Evolutionary conservation across 2,329 filamentous ascomycete species (phyloP).

Genomic region (Fusarium algeriense): DNA sequence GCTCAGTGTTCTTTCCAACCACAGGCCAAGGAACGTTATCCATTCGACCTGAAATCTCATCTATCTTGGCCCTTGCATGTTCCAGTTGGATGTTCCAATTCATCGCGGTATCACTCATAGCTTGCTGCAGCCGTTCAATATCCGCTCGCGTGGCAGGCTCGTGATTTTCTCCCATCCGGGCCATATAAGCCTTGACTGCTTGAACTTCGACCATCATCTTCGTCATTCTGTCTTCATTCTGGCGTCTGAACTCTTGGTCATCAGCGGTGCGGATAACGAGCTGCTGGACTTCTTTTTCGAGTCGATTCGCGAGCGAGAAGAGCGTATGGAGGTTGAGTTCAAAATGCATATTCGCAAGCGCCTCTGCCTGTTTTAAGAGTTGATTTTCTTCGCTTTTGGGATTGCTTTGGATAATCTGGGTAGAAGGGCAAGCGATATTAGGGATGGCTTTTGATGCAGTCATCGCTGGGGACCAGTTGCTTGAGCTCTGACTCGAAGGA

Average conservation of each 20-base stretch:
- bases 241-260: slow-evolving; percentile 47
- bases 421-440: neutral
- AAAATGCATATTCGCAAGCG: slow-evolving; percentile 54
- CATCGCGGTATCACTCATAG: slow-evolving; percentile 34
- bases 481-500: slow-evolving; percentile 7
- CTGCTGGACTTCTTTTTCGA: slow-evolving; percentile 48
- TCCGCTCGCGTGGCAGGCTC: slow-evolving; percentile 22
- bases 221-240: slow-evolving; percentile 49
- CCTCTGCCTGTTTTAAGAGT: slow-evolving; percentile 48
- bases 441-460: neutral
- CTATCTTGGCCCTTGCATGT: slow-evolving; percentile 41
- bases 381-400: neutral
- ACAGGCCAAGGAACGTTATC: slow-evolving; percentile 38
- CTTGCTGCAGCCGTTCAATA: slow-evolving; percentile 36
- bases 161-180: slow-evolving; percentile 7
- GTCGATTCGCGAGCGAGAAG: slow-evolving; percentile 44
- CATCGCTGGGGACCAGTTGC: neutral
- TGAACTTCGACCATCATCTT: slow-evolving; percentile 50
- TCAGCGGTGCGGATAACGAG: slow-evolving; percentile 46
- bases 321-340: slow-evolving; percentile 53
- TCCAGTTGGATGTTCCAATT: slow-evolving; percentile 43
- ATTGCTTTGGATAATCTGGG: neutral
- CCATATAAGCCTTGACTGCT: slow-evolving; percentile 48
- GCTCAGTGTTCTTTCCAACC: slow-evolving; percentile 29
- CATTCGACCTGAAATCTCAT: slow-evolving; percentile 41